A percentile compares a stretch with the other conserved stretches of the same genome.
These are phyloP conservation scores for Taiozyma sp. DNA, from an alignment of 1,139 yeast species.

Conservation along the genomic window DNA sequence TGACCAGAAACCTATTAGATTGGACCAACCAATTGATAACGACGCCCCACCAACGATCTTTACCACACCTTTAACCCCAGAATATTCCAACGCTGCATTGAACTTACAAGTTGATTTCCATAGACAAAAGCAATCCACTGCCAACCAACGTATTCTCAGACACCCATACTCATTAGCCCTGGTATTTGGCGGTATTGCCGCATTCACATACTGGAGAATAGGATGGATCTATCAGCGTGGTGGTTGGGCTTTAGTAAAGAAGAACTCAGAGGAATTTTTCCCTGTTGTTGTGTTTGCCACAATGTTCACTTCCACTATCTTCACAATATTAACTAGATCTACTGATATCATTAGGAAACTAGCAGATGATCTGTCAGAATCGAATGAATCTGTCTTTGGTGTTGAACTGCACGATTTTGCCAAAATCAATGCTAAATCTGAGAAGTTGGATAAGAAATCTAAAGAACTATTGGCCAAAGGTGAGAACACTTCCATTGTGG, in stretches of 20 bases:
- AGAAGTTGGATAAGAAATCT: conserved; percentile 25
- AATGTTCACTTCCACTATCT: conserved; percentile 23
- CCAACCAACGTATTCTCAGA: conserved; percentile 45
- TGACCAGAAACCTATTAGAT: conserved; percentile 13
- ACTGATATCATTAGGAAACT: conserved; percentile 37
- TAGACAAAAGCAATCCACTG: conserved; percentile 49
- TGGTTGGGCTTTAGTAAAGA: conserved; percentile 29
- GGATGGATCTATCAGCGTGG: conserved; percentile 26
- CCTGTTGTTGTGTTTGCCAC: conserved; percentile 24
- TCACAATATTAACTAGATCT: conserved; percentile 29
- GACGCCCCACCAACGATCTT: conserved; percentile 46
- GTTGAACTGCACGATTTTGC: conserved; percentile 47
- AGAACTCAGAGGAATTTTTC: conserved; percentile 32
- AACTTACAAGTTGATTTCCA: conserved; percentile 62
- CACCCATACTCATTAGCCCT: conserved; percentile 36
- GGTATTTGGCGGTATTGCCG: conserved; percentile 23
- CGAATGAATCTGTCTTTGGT: conserved; percentile 47
- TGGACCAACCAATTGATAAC: conserved; percentile 49
- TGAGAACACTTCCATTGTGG: conserved; percentile 47
- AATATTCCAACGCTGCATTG: conserved; percentile 53
- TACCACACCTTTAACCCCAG: conserved; percentile 45
- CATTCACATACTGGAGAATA: conserved; percentile 28
- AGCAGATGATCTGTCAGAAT: conserved; percentile 43
- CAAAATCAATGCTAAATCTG: conserved; percentile 24
- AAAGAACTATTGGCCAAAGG: conserved; percentile 32